A percentile compares a stretch with the other conserved stretches of the same genome.
Evolutionary conservation across 2,329 filamentous ascomycete genomes (phyloP).

Genomic region (Colletotrichum liaoningense): DNA sequence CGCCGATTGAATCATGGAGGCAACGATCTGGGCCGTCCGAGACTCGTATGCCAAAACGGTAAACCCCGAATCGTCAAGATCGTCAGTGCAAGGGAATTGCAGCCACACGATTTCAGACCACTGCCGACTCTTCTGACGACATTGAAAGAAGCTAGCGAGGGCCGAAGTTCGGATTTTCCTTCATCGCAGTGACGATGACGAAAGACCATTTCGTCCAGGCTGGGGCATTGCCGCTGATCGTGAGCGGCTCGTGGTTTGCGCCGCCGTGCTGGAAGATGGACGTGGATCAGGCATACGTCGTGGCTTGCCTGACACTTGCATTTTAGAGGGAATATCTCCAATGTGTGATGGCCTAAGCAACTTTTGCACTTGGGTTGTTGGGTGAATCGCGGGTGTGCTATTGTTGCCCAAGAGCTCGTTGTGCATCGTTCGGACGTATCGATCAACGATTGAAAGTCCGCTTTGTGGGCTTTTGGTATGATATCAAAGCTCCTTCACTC

Average conservation of each 20-base stretch:
- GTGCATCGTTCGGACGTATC: background rate
- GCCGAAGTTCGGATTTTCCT: background rate
- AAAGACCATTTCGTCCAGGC: background rate
- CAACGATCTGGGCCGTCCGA: background rate
- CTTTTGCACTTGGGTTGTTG: background rate
- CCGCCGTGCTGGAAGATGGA: background rate
- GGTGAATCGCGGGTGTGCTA: background rate
- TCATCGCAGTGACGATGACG: background rate
- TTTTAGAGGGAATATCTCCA: background rate
- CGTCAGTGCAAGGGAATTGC: background rate
- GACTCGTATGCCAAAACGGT: background rate
- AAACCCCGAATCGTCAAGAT: background rate
- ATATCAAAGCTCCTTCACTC: background rate
- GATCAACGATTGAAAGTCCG: too few species aligned
- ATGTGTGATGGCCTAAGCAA: background rate
- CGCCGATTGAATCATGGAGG: background rate
- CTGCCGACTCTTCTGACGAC: background rate
- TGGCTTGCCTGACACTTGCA: background rate
- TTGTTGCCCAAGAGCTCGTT: background rate
- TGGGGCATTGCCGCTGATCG: background rate
- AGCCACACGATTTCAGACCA: background rate
- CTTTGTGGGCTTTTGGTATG: background rate
- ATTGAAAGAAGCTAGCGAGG: background rate
- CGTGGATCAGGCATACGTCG: background rate
- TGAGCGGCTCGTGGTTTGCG: background rate